These are phyloP conservation scores for Rhytidiadelphus loreus DNA, from an alignment of 225 moss, liverwort and hornwort genomes.

Conservation along the genomic window DNA sequence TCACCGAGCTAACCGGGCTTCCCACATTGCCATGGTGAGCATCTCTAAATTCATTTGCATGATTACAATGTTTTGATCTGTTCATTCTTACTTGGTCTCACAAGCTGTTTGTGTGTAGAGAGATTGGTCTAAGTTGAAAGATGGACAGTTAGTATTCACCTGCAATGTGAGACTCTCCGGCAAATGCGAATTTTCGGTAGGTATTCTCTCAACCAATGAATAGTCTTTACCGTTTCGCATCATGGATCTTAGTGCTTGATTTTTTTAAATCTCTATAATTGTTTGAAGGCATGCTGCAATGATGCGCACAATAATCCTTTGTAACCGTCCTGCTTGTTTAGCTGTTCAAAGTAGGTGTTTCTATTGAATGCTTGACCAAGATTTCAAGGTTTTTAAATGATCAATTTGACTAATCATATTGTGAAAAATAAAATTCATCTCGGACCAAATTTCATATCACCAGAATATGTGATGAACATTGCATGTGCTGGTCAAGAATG, in stretches of 20 bases:
- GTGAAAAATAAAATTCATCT: neutral
- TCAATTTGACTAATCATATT: neutral
- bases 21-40: conserved; percentile 1
- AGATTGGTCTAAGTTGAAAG: conserved; percentile 14
- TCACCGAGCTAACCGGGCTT: neutral
- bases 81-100: neutral
- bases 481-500: neutral
- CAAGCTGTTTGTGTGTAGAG: conserved; percentile 4
- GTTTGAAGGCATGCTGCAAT: neutral
- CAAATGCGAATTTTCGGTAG: conserved; percentile 10
- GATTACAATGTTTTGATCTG: neutral
- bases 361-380: neutral
- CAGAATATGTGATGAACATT: neutral
- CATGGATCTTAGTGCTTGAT: neutral
- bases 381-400: neutral
- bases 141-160: neutral
- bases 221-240: neutral
- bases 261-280: neutral
- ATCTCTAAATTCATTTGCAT: neutral
- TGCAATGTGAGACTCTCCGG: conserved; percentile 8
- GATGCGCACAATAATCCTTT: neutral
- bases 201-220: neutral
- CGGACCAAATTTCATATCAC: neutral
- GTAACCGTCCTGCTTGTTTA: neutral
- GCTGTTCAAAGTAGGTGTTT: neutral